Conservation (phyloP, 805 yeast genomes). For the Saccharomyces jurei region DNA sequence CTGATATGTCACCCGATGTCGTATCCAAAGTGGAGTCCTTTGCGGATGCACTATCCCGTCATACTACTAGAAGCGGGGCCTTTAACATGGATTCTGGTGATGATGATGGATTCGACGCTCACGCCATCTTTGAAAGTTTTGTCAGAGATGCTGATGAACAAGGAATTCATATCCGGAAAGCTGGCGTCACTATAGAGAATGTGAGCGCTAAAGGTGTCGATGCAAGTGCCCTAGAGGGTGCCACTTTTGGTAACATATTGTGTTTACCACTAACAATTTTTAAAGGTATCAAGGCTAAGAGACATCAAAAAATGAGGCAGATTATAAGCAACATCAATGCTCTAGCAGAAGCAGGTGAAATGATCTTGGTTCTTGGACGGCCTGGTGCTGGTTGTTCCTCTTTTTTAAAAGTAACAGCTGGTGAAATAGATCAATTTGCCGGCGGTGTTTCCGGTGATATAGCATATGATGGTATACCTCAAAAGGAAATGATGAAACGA, state of each 20-base stretch:
- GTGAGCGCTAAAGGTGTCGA: slow-evolving; percentile 31
- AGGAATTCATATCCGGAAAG: slow-evolving; percentile 34
- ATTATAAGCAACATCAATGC: slow-evolving; percentile 34
- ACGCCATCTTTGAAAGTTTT: slow-evolving; percentile 24
- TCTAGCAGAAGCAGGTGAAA: slow-evolving; percentile 52
- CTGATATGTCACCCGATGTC: slow-evolving; percentile 9
- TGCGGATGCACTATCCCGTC: slow-evolving; percentile 22
- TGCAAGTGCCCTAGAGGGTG: slow-evolving; percentile 26
- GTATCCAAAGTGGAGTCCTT: slow-evolving; percentile 18
- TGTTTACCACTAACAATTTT: slow-evolving; percentile 15
- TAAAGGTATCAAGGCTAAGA: slow-evolving; percentile 14
- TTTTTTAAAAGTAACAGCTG: slow-evolving; percentile 55
- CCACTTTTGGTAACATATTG: slow-evolving; percentile 30
- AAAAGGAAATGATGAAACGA: slow-evolving; percentile 48
- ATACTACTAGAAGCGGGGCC: slow-evolving; percentile 16
- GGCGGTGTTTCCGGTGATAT: slow-evolving; percentile 47
- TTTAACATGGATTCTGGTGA: slow-evolving; percentile 5
- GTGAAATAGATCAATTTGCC: slow-evolving; percentile 39
- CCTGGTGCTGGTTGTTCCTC: slow-evolving; percentile 82
- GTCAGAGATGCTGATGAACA: slow-evolving; percentile 33
- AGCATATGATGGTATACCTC: slow-evolving; percentile 53
- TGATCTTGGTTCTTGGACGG: slow-evolving; percentile 60
- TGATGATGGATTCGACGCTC: slow-evolving; percentile 3
- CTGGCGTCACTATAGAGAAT: slow-evolving; percentile 34
- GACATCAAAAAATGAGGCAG: slow-evolving; percentile 25